Conservation (phyloP, 2,329 filamentous ascomycete species). For the Aspergillus sp. region DNA sequence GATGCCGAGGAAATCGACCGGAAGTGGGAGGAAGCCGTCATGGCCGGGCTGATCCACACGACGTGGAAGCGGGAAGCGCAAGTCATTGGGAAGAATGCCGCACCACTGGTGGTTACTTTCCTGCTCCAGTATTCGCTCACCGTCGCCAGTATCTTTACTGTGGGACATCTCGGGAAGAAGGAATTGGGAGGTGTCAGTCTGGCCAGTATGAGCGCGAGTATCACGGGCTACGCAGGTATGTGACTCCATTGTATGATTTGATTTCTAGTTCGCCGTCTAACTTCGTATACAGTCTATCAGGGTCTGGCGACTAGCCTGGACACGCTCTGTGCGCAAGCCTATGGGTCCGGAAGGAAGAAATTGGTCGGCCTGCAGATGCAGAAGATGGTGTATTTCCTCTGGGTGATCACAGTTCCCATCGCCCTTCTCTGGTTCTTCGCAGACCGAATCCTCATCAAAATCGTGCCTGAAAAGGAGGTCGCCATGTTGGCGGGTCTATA, state of each 20-base stretch:
- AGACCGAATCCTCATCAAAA: slow-evolving; percentile 60
- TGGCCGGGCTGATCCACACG: slow-evolving; percentile 76
- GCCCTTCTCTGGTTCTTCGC: slow-evolving; percentile 69
- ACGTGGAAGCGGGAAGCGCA: slow-evolving; percentile 90
- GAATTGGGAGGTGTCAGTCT: slow-evolving; percentile 67
- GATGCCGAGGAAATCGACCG: slow-evolving; percentile 61
- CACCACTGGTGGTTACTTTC: slow-evolving; percentile 71
- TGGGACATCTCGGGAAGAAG: slow-evolving; percentile 71
- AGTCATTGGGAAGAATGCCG: slow-evolving; percentile 70
- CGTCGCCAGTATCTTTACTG: slow-evolving; percentile 76
- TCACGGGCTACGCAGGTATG: slow-evolving; percentile 63
- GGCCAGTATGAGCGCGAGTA: slow-evolving; percentile 76
- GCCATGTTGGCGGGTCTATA: slow-evolving; percentile 72
- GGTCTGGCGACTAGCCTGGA: slow-evolving; percentile 88
- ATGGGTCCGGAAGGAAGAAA: slow-evolving; percentile 84
- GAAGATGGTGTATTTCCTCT: slow-evolving; percentile 76
- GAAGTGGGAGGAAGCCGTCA: slow-evolving; percentile 84
- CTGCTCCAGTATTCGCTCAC: slow-evolving; percentile 80
- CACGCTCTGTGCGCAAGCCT: slow-evolving; percentile 90
- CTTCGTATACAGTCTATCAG: slow-evolving; percentile 60
- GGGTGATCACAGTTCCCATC: slow-evolving; percentile 70
- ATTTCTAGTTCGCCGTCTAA: background rate
- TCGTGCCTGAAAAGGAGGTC: slow-evolving; percentile 71
- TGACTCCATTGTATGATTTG: background rate
- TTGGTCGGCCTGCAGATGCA: slow-evolving; percentile 83